Evolutionary conservation across 106 monocot genomes (phyloP).

Genomic region (Hemerocallis citrina): DNA sequence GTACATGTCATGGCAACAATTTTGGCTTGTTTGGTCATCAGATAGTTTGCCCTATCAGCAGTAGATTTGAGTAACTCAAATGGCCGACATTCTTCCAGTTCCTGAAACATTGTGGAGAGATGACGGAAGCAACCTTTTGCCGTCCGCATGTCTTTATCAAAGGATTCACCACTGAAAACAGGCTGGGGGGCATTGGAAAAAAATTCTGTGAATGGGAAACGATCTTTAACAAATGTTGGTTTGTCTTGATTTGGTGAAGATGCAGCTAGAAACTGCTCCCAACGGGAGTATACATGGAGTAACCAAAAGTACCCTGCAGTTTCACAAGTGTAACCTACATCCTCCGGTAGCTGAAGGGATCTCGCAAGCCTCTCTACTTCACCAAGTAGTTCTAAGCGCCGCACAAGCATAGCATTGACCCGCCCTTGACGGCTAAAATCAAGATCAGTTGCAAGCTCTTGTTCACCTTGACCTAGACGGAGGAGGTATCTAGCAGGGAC

Average conservation of each 20-base stretch:
- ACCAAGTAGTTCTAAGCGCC: conserved; percentile 72
- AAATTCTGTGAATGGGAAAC: conserved; percentile 78
- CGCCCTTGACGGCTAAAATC: conserved; percentile 99
- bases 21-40: conserved; percentile 99
- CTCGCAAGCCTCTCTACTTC: conserved; percentile 92
- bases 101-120: conserved; percentile 93
- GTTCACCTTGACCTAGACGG: conserved; percentile 96
- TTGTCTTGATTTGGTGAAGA: conserved; percentile 71
- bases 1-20: conserved; percentile 99
- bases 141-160: conserved; percentile 89
- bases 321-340: conserved; percentile 97
- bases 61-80: conserved; percentile 95
- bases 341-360: conserved; percentile 85
- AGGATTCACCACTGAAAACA: conserved; percentile 72
- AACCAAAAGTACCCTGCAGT: conserved; percentile 98
- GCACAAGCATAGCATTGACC: conserved; percentile 97
- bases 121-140: conserved; percentile 95
- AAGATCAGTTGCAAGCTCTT: conserved; percentile 97
- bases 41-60: conserved; percentile 97
- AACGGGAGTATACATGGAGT: conserved; percentile 90
- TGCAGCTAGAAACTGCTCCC: conserved; percentile 95
- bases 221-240: conserved; percentile 66
- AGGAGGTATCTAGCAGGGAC: conserved; percentile 98
- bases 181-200: conserved; percentile 65
- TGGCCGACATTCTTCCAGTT: conserved; percentile 93